Conservation (phyloP, 78 protist genomes). For the Dictyostelium brefeldianum region DNA sequence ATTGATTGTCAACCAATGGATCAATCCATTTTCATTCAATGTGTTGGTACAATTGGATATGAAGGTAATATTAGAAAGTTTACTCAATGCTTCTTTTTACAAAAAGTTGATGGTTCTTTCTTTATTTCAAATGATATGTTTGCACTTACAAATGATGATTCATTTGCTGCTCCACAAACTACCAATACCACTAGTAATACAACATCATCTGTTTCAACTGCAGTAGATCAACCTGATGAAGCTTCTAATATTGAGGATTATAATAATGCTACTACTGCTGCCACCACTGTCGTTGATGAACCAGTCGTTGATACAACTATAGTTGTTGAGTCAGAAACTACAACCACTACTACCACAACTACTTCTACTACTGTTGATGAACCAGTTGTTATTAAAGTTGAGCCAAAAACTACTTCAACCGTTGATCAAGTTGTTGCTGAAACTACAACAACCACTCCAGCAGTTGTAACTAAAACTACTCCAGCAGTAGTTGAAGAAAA, state of each 20-base stretch:
- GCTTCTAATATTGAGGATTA: constrained; percentile 22
- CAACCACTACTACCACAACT: neutral
- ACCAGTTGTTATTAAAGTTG: neutral
- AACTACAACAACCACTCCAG: neutral
- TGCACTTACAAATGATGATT: neutral
- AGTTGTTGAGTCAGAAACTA: neutral
- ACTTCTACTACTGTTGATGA: neutral
- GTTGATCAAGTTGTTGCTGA: neutral
- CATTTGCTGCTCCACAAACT: neutral
- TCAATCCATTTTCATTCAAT: constrained; percentile 12
- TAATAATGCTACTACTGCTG: neutral
- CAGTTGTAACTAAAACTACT: neutral
- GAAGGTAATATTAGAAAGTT: neutral
- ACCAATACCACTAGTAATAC: neutral
- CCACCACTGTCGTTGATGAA: neutral
- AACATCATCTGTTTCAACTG: neutral
- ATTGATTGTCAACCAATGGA: constrained; percentile 40
- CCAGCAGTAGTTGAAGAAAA: neutral
- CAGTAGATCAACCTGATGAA: constrained; percentile 46
- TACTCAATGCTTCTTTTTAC: constrained; percentile 47
- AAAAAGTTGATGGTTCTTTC: constrained; percentile 26
- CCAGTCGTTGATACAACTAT: constrained; percentile 3
- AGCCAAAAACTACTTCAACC: neutral
- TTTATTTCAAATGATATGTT: constrained; percentile 43
- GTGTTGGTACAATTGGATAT: constrained; percentile 27